phyloP scores from a whole-genome alignment of 2,329 filamentous ascomycete genomes.

The Fusarium camptoceras region DNA sequence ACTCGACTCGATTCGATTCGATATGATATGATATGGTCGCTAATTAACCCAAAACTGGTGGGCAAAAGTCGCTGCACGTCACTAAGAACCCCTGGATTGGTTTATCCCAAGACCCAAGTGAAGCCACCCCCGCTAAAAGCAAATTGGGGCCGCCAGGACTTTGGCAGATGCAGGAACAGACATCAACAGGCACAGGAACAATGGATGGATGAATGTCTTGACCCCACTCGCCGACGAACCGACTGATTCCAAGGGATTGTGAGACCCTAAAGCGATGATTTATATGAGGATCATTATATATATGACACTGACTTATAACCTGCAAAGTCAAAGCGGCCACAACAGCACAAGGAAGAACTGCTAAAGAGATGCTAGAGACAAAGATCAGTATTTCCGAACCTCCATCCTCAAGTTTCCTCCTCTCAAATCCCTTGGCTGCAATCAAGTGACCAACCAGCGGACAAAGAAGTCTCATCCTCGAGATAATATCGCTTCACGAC shows the following conservation, averaged over 20 bases:
- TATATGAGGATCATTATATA: constrained; percentile 18
- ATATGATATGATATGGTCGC: not conserved
- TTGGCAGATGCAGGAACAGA: constrained; percentile 50
- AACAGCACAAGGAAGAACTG: not conserved
- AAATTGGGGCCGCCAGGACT: constrained; percentile 32
- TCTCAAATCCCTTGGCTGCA: constrained; percentile 17
- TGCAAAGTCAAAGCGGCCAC: not conserved
- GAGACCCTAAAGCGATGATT: constrained; percentile 9
- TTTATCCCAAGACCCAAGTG: constrained; percentile 18
- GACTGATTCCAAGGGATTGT: constrained; percentile 31
- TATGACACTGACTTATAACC: not conserved
- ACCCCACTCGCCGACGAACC: constrained; percentile 45
- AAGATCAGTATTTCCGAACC: constrained; percentile 3
- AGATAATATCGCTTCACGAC: constrained; percentile 44
- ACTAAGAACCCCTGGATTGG: constrained; percentile 28
- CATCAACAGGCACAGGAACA: not conserved
- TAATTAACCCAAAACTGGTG: constrained; percentile 15
- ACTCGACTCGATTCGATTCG: no score
- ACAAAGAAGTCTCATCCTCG: constrained; percentile 17
- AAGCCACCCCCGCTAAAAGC: constrained; percentile 39
- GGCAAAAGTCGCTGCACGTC: constrained; percentile 10
- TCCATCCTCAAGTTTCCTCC: constrained; percentile 40
- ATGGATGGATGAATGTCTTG: constrained; percentile 34
- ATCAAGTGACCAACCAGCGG: constrained; percentile 36
- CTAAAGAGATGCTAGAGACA: not conserved